Conservation (phyloP, 441 rosid genomes). For the Bruguiera hainesii region DNA sequence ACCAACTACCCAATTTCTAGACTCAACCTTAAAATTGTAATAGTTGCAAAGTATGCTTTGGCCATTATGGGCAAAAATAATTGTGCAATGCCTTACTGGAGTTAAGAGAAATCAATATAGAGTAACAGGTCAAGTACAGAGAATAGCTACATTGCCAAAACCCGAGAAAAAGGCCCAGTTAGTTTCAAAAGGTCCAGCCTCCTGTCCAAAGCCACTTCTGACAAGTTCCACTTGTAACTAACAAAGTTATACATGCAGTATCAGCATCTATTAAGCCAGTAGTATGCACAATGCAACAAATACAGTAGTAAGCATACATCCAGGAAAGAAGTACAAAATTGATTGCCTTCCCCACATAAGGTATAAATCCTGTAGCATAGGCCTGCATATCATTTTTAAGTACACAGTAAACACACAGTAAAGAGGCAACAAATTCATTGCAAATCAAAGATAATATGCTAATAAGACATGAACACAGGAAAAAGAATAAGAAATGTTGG, state of each 20-base stretch:
- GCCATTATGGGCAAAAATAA: too few species aligned
- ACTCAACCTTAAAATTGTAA: too few species aligned
- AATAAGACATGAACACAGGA: neutral
- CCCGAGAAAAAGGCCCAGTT: constrained; percentile 98
- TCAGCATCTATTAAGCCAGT: constrained; percentile 17
- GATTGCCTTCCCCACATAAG: constrained; percentile 71
- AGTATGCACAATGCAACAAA: constrained; percentile 8
- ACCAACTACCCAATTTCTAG: too few species aligned
- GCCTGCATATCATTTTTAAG: constrained; percentile 49
- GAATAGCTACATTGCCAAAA: constrained; percentile 57
- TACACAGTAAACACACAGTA: constrained; percentile 6
- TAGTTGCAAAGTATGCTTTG: too few species aligned
- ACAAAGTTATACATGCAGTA: constrained; percentile 14
- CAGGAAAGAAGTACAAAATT: constrained; percentile 86
- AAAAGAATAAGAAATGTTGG: neutral
- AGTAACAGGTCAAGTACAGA: neutral
- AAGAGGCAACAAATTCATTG: neutral
- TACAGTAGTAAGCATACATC: constrained; percentile 94
- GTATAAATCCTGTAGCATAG: constrained; percentile 62
- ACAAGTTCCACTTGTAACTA: constrained; percentile 96
- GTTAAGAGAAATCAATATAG: neutral
- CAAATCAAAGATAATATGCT: constrained; percentile 6
- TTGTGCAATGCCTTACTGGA: too few species aligned
- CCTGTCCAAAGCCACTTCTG: constrained; percentile 60
- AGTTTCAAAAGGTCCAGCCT: constrained; percentile 81